Conservation (phyloP, 805 yeast species). For the Saccharomycopsis sp. region DNA sequence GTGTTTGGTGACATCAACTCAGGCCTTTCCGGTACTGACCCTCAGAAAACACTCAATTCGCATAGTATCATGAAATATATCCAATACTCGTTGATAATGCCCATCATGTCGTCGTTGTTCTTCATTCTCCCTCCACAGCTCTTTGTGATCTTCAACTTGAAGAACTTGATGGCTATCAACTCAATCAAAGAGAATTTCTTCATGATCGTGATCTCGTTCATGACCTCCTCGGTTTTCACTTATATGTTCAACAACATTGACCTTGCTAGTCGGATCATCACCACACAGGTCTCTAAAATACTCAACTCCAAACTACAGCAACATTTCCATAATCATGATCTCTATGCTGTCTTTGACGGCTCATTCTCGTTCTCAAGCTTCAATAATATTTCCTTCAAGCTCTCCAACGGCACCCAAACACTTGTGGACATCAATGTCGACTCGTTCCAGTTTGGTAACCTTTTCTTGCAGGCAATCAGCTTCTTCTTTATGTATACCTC, state of each 20-base stretch:
- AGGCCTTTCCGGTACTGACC: neutral
- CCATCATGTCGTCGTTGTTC: neutral
- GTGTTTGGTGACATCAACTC: neutral
- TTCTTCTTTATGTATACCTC: neutral
- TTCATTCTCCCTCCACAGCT: conserved; percentile 1
- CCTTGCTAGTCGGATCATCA: neutral
- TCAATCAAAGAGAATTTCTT: neutral
- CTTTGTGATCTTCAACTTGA: neutral
- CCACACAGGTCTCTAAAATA: neutral
- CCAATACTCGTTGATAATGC: neutral
- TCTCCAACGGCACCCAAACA: neutral
- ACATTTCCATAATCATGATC: neutral
- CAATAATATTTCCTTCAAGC: neutral
- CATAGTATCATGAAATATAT: neutral
- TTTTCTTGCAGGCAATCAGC: neutral
- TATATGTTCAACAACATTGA: neutral
- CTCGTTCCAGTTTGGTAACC: neutral
- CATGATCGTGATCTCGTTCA: neutral
- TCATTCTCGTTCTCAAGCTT: neutral
- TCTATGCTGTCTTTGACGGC: neutral
- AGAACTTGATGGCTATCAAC: neutral
- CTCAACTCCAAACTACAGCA: neutral
- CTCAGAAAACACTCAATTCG: neutral
- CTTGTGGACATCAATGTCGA: neutral
- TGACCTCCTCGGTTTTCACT: neutral